Conservation (phyloP, 768 basidiomycete genomes). For the Gloeophyllum trabeum region DNA sequence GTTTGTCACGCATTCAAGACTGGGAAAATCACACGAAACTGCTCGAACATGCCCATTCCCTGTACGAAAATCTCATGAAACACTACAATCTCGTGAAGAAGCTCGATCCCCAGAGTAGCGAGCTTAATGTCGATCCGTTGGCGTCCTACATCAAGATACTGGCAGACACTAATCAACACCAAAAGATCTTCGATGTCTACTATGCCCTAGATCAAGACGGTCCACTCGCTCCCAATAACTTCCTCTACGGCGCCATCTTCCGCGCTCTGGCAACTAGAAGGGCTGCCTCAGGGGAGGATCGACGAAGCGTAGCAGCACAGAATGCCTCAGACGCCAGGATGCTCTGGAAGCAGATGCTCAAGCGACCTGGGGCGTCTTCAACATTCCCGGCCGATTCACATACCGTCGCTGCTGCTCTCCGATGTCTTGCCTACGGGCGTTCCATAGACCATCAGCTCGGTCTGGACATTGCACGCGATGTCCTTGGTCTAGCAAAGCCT, state of each 20-base stretch:
- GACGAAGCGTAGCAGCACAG: slow-evolving; percentile 19
- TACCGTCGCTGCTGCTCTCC: slow-evolving; percentile 39
- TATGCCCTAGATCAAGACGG: slow-evolving; percentile 56
- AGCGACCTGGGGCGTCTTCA: slow-evolving; percentile 29
- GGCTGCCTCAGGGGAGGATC: slow-evolving; percentile 9
- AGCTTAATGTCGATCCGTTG: slow-evolving; percentile 40
- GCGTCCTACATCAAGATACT: slow-evolving; percentile 59
- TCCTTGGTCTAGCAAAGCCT: slow-evolving; percentile 46
- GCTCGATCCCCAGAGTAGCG: slow-evolving; percentile 30
- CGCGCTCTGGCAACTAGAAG: slow-evolving; percentile 27
- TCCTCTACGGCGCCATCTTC: slow-evolving; percentile 60
- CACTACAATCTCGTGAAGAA: slow-evolving; percentile 38
- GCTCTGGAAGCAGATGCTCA: slow-evolving; percentile 58
- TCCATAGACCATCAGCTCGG: slow-evolving; percentile 54
- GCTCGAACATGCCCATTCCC: slow-evolving; percentile 43
- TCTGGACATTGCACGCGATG: slow-evolving; percentile 49
- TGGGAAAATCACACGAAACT: slow-evolving; percentile 53
- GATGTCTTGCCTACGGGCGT: slow-evolving; percentile 43
- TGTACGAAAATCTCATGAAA: slow-evolving; percentile 48
- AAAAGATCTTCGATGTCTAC: slow-evolving; percentile 69
- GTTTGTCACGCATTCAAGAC: slow-evolving; percentile 46
- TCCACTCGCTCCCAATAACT: slow-evolving; percentile 44
- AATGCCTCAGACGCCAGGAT: slow-evolving; percentile 58
- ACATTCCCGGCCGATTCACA: slow-evolving; percentile 43
- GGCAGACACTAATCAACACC: slow-evolving; percentile 43